A percentile compares a stretch with the other conserved stretches of the same genome.
Conservation (phyloP, 805 yeast genomes). For the Henningerozyma blattae region DNA sequence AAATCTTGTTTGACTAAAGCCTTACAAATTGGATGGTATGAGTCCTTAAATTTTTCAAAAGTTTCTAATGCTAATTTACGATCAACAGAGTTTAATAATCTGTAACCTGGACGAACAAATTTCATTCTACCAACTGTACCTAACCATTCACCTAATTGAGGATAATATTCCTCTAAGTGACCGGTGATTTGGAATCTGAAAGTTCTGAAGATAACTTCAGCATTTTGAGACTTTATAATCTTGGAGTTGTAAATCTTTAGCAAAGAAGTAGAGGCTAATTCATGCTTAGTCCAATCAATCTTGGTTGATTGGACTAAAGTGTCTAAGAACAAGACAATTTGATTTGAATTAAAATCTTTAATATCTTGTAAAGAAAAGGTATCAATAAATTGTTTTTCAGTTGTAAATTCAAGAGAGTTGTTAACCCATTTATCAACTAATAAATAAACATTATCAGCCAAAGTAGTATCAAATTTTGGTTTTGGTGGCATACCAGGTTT, state of each 20-base stretch:
- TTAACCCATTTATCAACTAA: conserved; percentile 57
- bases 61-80: conserved; percentile 52
- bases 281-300: conserved; percentile 26
- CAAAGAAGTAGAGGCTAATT: conserved; percentile 25
- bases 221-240: conserved; percentile 48
- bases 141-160: conserved; percentile 63
- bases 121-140: conserved; percentile 93
- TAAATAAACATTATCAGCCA: conserved; percentile 59
- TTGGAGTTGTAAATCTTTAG: conserved; percentile 28
- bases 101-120: conserved; percentile 80
- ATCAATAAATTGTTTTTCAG: conserved; percentile 12
- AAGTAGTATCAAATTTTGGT: conserved; percentile 65
- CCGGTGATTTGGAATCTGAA: conserved; percentile 54
- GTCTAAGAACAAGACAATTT: conserved; percentile 70
- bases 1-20: conserved; percentile 77
- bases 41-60: conserved; percentile 42
- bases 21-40: conserved; percentile 79
- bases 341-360: conserved; percentile 53
- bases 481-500: conserved; percentile 83
- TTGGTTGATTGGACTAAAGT: conserved; percentile 37
- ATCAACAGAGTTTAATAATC: conserved; percentile 51
- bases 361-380: conserved; percentile 40
- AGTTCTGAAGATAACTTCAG: conserved; percentile 76
- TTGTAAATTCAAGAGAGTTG: conserved; percentile 17
- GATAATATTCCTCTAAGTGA: conserved; percentile 33